Conservation (phyloP, 345 rosid genomes). For the Corchorus olitorius region DNA sequence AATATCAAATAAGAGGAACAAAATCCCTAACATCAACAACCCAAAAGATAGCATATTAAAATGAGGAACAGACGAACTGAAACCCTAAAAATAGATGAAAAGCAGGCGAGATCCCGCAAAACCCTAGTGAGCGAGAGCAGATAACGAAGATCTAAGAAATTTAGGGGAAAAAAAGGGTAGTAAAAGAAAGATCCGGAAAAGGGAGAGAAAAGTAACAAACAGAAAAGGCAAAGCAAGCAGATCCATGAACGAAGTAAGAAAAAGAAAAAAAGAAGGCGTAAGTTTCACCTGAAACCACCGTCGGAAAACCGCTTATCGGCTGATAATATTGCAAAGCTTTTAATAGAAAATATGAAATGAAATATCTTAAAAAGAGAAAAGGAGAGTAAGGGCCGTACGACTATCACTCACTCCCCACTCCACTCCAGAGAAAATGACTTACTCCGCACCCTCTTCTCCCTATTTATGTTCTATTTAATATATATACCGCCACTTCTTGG, state of each 20-base stretch:
- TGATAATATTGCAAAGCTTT: not conserved
- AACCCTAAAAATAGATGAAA: not conserved
- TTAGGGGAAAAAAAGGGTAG: not conserved
- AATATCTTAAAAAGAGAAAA: too few relatives aligned
- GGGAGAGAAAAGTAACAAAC: not conserved
- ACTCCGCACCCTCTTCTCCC: not conserved
- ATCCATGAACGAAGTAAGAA: not conserved
- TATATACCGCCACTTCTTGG: too few relatives aligned
- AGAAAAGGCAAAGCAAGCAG: not conserved
- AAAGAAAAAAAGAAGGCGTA: not conserved
- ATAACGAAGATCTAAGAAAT: constrained; percentile 12
- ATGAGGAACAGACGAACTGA: not conserved
- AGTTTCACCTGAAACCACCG: constrained; percentile 10
- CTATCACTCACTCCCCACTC: not conserved
- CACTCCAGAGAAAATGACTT: not conserved
- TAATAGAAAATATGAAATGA: not conserved
- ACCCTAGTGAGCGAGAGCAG: not conserved
- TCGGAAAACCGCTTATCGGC: constrained; percentile 16
- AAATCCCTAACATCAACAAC: constrained; percentile 1
- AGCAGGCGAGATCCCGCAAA: not conserved
- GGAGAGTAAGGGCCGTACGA: not conserved
- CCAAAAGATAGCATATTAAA: not conserved
- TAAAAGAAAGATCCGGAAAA: constrained; percentile 3
- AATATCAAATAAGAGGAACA: not conserved
- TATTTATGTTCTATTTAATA: too few relatives aligned